phyloP scores from a whole-genome alignment of 2,329 filamentous ascomycete species.

The Phialophora tarda region DNA sequence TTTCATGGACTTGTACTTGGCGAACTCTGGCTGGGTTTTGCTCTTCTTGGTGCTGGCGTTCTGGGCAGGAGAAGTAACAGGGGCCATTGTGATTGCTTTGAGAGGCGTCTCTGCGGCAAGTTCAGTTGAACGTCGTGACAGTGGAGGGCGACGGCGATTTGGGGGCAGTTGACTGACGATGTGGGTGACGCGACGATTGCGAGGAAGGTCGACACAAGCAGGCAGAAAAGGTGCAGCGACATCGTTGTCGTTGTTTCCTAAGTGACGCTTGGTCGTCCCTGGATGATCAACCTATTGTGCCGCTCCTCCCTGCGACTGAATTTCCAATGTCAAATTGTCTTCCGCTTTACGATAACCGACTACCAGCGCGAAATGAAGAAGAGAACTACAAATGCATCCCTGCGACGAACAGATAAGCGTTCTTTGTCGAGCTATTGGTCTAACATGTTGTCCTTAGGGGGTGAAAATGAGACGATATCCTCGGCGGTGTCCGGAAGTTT shows the following conservation, averaged over 20 bases:
- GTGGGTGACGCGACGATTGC: neutral
- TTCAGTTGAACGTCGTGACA: neutral
- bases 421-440: neutral
- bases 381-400: neutral
- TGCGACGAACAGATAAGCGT: neutral
- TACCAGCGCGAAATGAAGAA: neutral
- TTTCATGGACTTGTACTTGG: constrained; percentile 9
- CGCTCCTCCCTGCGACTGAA: neutral
- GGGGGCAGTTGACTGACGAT: neutral
- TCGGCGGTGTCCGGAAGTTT: neutral
- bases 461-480: neutral
- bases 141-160: neutral
- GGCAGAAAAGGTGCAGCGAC: neutral
- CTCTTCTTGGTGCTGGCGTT: neutral
- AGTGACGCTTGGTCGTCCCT: neutral
- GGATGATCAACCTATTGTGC: neutral
- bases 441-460: neutral
- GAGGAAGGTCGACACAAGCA: neutral
- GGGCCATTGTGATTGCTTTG: neutral
- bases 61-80: neutral
- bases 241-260: neutral
- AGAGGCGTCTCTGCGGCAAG: neutral
- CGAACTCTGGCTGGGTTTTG: constrained; percentile 10
- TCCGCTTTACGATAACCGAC: neutral
- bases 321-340: neutral